Conservation (phyloP, 1,139 yeast genomes). For the Suhomyces atakaporum region DNA sequence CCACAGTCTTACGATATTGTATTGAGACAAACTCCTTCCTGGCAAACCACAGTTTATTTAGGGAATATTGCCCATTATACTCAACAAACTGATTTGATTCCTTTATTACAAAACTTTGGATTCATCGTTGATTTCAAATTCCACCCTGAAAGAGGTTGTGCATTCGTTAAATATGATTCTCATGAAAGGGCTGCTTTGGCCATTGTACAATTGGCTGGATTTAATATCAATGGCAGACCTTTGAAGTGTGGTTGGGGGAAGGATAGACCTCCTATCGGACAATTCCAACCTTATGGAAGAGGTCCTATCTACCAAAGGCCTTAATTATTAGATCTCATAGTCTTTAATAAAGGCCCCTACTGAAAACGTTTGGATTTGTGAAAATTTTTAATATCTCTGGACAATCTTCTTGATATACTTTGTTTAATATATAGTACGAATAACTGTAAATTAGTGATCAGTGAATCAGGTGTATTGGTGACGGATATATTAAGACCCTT, state of each 20-base stretch:
- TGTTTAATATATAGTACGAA: conserved; percentile 6
- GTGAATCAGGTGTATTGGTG: too few relatives aligned
- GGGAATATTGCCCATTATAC: conserved; percentile 84
- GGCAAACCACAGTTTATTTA: conserved; percentile 88
- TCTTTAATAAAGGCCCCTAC: too few relatives aligned
- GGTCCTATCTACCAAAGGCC: conserved; percentile 16
- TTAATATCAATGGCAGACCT: conserved; percentile 73
- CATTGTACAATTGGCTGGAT: conserved; percentile 78
- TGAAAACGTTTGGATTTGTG: too few relatives aligned
- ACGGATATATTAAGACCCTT: too few relatives aligned
- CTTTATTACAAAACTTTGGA: conserved; percentile 79
- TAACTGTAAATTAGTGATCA: background rate
- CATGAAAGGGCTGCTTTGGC: conserved; percentile 91
- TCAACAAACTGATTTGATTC: conserved; percentile 70
- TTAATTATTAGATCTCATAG: too few relatives aligned
- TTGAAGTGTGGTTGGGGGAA: conserved; percentile 90
- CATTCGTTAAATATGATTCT: conserved; percentile 81
- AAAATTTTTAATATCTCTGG: too few relatives aligned
- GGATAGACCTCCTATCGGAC: conserved; percentile 49
- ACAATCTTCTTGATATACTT: conserved; percentile 1
- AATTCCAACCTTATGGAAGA: conserved; percentile 36
- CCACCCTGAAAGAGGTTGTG: conserved; percentile 81
- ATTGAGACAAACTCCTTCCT: conserved; percentile 72
- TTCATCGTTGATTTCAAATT: conserved; percentile 78
- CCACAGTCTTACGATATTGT: conserved; percentile 70